phyloP scores from a whole-genome alignment of 225 moss, liverwort and hornwort species.

The Pseudoscleropodium purum region DNA sequence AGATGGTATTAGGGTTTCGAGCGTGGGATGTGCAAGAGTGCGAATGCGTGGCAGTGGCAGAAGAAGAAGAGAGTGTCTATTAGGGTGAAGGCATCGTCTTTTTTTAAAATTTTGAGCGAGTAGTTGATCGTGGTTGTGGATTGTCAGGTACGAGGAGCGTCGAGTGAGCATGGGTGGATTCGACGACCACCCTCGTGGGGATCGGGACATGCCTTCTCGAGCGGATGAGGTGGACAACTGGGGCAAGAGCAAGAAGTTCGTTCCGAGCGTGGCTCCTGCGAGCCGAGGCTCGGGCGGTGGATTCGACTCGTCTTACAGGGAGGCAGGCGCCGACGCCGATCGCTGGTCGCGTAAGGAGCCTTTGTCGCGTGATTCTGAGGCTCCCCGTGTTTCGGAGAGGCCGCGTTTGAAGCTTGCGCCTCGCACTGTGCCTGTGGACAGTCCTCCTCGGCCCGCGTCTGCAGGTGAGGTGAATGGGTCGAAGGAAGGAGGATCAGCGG shows the following conservation, averaged over 20 bases:
- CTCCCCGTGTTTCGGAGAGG: conserved; percentile 42
- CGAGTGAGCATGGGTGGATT: conserved; percentile 61
- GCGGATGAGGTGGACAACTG: conserved; percentile 90
- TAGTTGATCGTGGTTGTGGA: neutral
- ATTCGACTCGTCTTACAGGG: conserved; percentile 65
- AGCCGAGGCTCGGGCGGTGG: conserved; percentile 46
- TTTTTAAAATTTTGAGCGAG: neutral
- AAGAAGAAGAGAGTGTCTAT: too few relatives aligned
- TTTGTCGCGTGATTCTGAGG: conserved; percentile 25
- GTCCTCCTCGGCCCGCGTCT: conserved; percentile 12
- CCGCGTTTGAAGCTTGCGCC: conserved; percentile 68
- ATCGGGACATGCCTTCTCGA: conserved; percentile 53
- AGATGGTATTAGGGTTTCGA: neutral
- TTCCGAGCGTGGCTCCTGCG: conserved; percentile 41
- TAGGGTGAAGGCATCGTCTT: neutral
- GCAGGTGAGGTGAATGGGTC: conserved; percentile 39
- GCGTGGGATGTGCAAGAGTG: neutral
- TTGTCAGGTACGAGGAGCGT: conserved; percentile 50
- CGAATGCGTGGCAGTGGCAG: neutral
- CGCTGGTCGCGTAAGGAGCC: conserved; percentile 63
- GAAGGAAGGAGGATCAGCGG: conserved; percentile 25
- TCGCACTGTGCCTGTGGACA: conserved; percentile 50
- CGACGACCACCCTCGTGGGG: conserved; percentile 50
- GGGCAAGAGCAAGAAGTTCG: conserved; percentile 78
- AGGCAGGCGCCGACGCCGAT: conserved; percentile 65